Evolutionary conservation across 176 grass and related monocot species (phyloP).

Genomic region (Eleusine indica): DNA sequence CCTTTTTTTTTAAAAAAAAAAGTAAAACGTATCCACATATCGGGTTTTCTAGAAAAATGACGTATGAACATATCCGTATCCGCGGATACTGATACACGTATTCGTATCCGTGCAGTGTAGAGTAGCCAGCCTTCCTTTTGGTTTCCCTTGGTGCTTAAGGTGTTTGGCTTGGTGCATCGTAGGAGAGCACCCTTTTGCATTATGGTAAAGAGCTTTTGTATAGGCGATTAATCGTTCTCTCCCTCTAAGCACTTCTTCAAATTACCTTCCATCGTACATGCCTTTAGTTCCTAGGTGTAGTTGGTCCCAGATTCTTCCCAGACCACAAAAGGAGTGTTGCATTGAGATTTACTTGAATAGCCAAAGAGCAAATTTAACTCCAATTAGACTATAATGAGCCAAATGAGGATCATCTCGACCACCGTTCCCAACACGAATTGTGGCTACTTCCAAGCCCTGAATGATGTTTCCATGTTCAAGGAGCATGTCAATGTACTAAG

Average conservation of each 20-base stretch:
- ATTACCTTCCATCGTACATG: too few species aligned
- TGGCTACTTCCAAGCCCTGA: not conserved
- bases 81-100: too few species aligned
- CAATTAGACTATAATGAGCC: not conserved
- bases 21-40: too few species aligned
- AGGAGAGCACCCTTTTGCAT: too few species aligned
- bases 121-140: not conserved
- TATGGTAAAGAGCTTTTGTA: too few species aligned
- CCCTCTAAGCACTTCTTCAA: too few species aligned
- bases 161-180: too few species aligned
- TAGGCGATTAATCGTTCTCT: too few species aligned
- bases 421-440: conserved; percentile 6
- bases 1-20: too few species aligned
- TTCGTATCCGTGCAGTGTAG: too few species aligned
- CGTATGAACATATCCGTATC: too few species aligned
- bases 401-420: not conserved
- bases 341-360: not conserved
- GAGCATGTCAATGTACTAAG: not conserved
- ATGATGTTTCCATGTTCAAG: not conserved
- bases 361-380: not conserved
- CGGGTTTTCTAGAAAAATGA: too few species aligned
- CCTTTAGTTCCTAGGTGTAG: not conserved
- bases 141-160: not conserved
- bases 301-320: not conserved
- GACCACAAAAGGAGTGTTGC: not conserved